A percentile compares a stretch with the other conserved stretches of the same genome.
Conservation (phyloP, 228 moss, liverwort and hornwort species). For the Sphagnum magellanicum region DNA sequence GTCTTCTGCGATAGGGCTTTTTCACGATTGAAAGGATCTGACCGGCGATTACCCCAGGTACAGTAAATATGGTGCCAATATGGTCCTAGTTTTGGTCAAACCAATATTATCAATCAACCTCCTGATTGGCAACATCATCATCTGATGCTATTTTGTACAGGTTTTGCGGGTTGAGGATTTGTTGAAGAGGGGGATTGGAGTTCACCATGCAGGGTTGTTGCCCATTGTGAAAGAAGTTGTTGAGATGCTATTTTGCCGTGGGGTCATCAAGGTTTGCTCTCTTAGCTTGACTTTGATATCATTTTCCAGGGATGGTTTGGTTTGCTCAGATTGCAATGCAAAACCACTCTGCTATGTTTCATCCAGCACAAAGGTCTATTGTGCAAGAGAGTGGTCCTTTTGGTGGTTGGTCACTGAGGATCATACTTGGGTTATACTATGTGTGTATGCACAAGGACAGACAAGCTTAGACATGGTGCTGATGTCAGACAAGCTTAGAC, state of each 20-base stretch:
- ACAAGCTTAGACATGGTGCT: too few species aligned
- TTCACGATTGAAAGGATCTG: conserved; percentile 91
- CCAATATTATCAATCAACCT: too few species aligned
- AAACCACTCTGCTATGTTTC: too few species aligned
- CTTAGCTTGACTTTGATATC: not conserved
- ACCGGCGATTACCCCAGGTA: conserved; percentile 93
- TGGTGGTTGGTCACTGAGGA: too few species aligned
- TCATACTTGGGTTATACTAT: too few species aligned
- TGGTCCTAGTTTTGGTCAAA: too few species aligned
- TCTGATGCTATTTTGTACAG: not conserved
- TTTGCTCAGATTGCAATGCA: too few species aligned
- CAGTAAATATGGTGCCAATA: not conserved
- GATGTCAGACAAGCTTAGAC: too few species aligned
- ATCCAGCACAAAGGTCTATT: too few species aligned
- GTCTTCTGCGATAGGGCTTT: conserved; percentile 91
- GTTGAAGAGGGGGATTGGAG: conserved; percentile 88
- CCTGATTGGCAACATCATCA: too few species aligned
- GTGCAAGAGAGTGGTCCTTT: too few species aligned
- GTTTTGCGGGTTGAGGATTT: conserved; percentile 85
- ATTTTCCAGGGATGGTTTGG: not conserved
- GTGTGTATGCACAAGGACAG: too few species aligned
- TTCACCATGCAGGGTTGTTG: conserved; percentile 97
- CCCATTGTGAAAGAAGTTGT: conserved; percentile 99
- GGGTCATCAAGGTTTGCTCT: conserved; percentile 80
- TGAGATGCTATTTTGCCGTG: conserved; percentile 99